Evolutionary conservation across 164 flowering plant genomes (phyloP).

Genomic region (Paratinospora sagittata): DNA sequence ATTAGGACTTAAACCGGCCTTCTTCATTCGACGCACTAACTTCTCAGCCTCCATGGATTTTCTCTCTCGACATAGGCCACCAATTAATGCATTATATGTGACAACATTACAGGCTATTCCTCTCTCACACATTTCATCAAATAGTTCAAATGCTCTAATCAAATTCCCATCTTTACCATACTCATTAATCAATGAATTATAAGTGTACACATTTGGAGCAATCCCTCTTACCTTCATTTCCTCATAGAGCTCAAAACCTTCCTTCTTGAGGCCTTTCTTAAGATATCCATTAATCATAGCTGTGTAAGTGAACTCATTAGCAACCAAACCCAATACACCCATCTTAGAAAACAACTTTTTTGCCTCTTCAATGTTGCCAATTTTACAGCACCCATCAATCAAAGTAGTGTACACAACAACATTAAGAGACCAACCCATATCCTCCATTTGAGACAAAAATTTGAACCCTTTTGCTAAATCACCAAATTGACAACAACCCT

Average conservation of each 20-base stretch:
- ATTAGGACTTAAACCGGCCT: conserved; percentile 39
- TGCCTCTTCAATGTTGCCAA: conserved; percentile 8
- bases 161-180: conserved; percentile 42
- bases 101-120: conserved; percentile 53
- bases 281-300: conserved; percentile 62
- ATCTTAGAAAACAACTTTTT: conserved; percentile 41
- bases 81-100: conserved; percentile 52
- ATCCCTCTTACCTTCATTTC: conserved; percentile 56
- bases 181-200: conserved; percentile 43
- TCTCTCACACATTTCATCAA: conserved; percentile 60
- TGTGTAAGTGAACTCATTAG: conserved; percentile 60
- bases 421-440: conserved; percentile 39
- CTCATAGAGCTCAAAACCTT: conserved; percentile 58
- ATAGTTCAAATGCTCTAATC: conserved; percentile 35
- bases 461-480: conserved; percentile 43
- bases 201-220: conserved; percentile 50
- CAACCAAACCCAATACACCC: conserved; percentile 48
- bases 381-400: conserved; percentile 72
- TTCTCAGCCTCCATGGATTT: conserved; percentile 41
- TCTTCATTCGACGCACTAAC: conserved; percentile 37
- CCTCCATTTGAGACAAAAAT: conserved; percentile 27
- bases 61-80: conserved; percentile 43
- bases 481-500: conserved; percentile 51
- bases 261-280: conserved; percentile 47
- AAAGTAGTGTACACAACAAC: conserved; percentile 59